These are phyloP conservation scores for Oenanthe sinensis DNA, from an alignment of 129 eudicot genomes.

Conservation along the genomic window DNA sequence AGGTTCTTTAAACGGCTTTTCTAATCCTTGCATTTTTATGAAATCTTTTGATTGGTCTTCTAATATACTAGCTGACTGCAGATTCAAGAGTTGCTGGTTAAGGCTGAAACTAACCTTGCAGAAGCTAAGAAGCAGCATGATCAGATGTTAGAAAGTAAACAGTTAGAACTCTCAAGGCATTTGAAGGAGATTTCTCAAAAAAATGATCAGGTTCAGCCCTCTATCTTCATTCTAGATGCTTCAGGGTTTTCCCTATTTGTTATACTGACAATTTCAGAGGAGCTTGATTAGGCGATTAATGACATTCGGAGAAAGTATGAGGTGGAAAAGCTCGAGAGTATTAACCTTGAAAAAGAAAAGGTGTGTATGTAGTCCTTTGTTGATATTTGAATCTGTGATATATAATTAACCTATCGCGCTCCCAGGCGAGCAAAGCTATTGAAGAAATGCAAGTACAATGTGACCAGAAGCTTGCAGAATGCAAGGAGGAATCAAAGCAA, in stretches of 20 bases:
- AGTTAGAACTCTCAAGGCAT: conserved; percentile 79
- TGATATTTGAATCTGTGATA: neutral
- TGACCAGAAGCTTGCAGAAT: conserved; percentile 54
- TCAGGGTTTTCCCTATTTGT: conserved; percentile 4
- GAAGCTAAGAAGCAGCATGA: conserved; percentile 79
- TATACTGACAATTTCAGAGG: conserved; percentile 20
- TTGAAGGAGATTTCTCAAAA: conserved; percentile 87
- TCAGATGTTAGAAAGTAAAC: conserved; percentile 76
- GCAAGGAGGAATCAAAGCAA: conserved; percentile 61
- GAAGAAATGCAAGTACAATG: conserved; percentile 52
- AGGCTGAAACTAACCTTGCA: conserved; percentile 57
- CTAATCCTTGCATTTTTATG: neutral
- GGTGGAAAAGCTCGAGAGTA: conserved; percentile 67
- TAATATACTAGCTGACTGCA: conserved; percentile 19
- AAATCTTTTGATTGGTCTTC: conserved; percentile 12
- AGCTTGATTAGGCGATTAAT: conserved; percentile 62
- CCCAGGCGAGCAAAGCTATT: conserved; percentile 61
- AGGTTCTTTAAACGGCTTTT: conserved; percentile 38
- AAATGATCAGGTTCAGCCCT: conserved; percentile 69
- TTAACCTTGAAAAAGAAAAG: conserved; percentile 80
- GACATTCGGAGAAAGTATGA: conserved; percentile 83
- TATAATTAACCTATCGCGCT: conserved; percentile 11
- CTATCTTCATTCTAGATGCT: conserved; percentile 10
- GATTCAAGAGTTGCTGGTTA: conserved; percentile 50
- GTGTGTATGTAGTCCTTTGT: conserved; percentile 25